Evolutionary conservation across 192 early-diverging fungal species (phyloP).

Genomic region (Coemansia sp.): DNA sequence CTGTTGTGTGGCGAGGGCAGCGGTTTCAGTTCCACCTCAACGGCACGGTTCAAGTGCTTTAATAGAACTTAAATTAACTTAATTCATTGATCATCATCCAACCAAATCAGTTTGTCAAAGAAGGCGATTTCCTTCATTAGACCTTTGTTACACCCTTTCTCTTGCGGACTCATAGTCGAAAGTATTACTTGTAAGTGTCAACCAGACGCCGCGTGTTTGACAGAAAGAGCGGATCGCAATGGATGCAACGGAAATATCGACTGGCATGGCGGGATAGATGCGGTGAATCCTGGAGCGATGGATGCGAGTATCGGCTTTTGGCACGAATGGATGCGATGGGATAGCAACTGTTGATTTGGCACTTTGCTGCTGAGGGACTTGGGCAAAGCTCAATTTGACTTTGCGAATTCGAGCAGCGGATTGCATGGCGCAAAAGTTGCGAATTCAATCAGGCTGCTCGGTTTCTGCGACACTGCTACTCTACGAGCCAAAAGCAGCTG

Average conservation of each 20-base stretch:
- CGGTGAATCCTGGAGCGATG: not conserved
- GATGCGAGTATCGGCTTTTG: slow-evolving; percentile 9
- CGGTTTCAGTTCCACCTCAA: slow-evolving; percentile 60
- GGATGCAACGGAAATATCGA: not conserved
- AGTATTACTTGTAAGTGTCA: slow-evolving; percentile 7
- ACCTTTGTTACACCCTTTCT: slow-evolving; percentile 1
- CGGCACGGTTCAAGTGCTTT: slow-evolving; percentile 60
- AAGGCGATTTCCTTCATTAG: not conserved
- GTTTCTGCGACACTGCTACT: not conserved
- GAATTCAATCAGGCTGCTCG: not conserved
- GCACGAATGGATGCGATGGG: slow-evolving; percentile 16
- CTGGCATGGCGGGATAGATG: not conserved
- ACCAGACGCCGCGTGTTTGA: not conserved
- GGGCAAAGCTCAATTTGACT: not conserved
- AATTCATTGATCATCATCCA: not conserved
- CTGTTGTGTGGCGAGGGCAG: slow-evolving; percentile 86
- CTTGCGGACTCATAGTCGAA: slow-evolving; percentile 2
- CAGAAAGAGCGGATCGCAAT: not conserved
- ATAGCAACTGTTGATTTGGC: not conserved
- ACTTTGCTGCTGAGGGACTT: not conserved
- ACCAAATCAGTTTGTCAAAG: not conserved
- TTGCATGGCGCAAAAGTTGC: not conserved
- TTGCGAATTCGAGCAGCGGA: not conserved
- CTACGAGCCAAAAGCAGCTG: too few relatives aligned
- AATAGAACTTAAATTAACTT: slow-evolving; percentile 1